These are phyloP conservation scores for Xerophyta viscosa DNA, from an alignment of 106 monocot species.

Conservation along the genomic window DNA sequence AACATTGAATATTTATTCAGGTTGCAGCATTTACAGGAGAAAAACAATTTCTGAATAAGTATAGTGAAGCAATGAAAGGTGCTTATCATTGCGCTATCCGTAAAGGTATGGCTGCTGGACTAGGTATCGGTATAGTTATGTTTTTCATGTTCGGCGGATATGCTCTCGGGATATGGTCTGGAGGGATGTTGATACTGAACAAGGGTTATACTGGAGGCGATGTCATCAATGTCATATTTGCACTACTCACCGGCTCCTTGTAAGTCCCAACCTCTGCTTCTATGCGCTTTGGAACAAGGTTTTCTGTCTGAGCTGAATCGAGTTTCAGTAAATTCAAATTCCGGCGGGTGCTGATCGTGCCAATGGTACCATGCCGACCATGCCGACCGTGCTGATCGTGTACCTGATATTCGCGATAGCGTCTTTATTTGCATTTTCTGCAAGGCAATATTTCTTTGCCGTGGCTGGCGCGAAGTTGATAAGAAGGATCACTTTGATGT, in stretches of 20 bases:
- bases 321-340: too few relatives aligned
- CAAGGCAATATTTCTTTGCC: conserved; percentile 37
- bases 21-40: conserved; percentile 83
- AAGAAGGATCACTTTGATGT: conserved; percentile 52
- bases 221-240: conserved; percentile 57
- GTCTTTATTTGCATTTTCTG: conserved; percentile 25
- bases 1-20: too few relatives aligned
- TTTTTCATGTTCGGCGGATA: conserved; percentile 34
- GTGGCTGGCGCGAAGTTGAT: conserved; percentile 49
- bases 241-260: conserved; percentile 47
- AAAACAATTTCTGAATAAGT: conserved; percentile 43
- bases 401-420: conserved; percentile 30
- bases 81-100: conserved; percentile 35
- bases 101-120: conserved; percentile 56
- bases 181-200: conserved; percentile 40
- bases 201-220: conserved; percentile 48
- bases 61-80: conserved; percentile 32
- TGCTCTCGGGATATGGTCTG: conserved; percentile 64
- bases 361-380: too few relatives aligned
- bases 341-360: too few relatives aligned
- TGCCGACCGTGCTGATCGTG: too few relatives aligned
- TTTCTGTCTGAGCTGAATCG: too few relatives aligned
- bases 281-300: conserved; percentile 36
- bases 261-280: too few relatives aligned
- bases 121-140: conserved; percentile 39